Conservation (phyloP, 371 early-diverging fungal genomes). For the Encephalitozoon romaleae region DNA sequence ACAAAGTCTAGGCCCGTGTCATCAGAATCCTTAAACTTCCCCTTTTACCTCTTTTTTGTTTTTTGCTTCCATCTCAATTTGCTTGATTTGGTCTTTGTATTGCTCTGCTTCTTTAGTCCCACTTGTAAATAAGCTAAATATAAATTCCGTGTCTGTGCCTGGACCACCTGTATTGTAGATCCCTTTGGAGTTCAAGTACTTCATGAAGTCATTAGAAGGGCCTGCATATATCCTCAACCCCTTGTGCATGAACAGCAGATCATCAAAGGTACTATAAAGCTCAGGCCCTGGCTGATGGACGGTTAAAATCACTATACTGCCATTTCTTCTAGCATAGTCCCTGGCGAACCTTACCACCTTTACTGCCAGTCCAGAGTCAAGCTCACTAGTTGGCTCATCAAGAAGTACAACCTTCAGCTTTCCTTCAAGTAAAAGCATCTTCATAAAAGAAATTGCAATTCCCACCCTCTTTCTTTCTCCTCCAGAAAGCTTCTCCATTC, state of each 20-base stretch:
- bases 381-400: constrained; percentile 53
- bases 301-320: constrained; percentile 13
- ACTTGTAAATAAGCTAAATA: neutral
- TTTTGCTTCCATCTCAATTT: neutral
- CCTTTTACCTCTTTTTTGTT: neutral
- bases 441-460: constrained; percentile 20
- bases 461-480: constrained; percentile 48
- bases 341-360: constrained; percentile 13
- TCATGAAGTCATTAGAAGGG: neutral
- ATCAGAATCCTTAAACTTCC: neutral
- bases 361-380: constrained; percentile 45
- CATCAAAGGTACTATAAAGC: constrained; percentile 62
- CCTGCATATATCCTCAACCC: constrained; percentile 55
- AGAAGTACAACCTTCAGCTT: constrained; percentile 33
- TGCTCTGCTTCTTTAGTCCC: neutral
- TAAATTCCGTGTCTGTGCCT: neutral
- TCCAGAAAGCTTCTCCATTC: constrained; percentile 39
- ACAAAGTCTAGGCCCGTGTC: neutral
- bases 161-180: neutral
- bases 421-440: constrained; percentile 1
- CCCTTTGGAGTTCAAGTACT: neutral
- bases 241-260: constrained; percentile 62
- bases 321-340: constrained; percentile 7
- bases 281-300: constrained; percentile 55
- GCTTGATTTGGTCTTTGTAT: neutral